These are phyloP conservation scores for Aspergillus novofumigatus DNA, from an alignment of 2,329 filamentous ascomycete species.

Conservation along the genomic window DNA sequence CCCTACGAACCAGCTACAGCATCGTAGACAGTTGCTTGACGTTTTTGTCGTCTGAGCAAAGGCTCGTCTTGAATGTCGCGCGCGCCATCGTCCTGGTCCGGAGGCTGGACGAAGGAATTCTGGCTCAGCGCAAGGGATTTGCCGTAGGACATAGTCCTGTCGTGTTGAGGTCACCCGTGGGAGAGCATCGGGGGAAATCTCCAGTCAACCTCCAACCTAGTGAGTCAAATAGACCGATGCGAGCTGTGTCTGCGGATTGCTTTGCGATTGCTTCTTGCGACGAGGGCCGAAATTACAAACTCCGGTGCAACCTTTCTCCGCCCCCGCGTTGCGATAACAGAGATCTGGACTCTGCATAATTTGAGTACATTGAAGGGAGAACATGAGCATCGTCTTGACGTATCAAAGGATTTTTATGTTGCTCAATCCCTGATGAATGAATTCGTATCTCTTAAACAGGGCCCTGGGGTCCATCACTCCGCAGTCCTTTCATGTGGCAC, in stretches of 20 bases:
- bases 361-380: neutral
- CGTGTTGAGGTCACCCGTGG: neutral
- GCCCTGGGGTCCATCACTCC: slow-evolving; percentile 65
- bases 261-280: neutral
- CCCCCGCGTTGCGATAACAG: neutral
- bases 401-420: neutral
- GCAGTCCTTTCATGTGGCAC: slow-evolving; percentile 60
- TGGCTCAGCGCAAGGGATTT: slow-evolving; percentile 19
- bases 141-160: slow-evolving; percentile 18
- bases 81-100: slow-evolving; percentile 6
- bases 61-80: slow-evolving; percentile 8
- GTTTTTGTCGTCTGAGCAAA: slow-evolving; percentile 21
- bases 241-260: neutral
- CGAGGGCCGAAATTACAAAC: neutral
- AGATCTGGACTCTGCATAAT: neutral
- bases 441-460: slow-evolving; percentile 71
- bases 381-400: neutral
- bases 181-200: slow-evolving; percentile 10
- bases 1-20: slow-evolving; percentile 49
- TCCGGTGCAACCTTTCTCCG: slow-evolving; percentile 19
- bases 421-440: slow-evolving; percentile 57
- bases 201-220: neutral
- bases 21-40: slow-evolving; percentile 52
- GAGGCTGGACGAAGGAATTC: slow-evolving; percentile 14
- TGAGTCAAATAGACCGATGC: neutral